phyloP scores from a whole-genome alignment of 805 yeast species.

The Kodamaea neixiangensis region DNA sequence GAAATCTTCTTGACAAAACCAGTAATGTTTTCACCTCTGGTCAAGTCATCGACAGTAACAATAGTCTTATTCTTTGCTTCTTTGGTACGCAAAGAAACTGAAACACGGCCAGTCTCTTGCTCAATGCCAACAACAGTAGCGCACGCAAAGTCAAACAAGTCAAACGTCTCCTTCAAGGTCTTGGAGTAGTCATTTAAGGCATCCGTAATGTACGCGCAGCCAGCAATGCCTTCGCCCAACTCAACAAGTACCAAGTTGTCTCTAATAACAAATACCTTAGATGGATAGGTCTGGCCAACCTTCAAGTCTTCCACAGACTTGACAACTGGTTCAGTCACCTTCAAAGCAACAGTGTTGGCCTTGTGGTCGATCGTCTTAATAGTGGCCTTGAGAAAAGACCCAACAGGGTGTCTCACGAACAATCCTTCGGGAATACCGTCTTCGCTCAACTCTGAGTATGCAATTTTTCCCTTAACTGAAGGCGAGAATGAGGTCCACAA shows the following conservation, averaged over 20 bases:
- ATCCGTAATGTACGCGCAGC: constrained; percentile 72
- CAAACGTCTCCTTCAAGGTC: constrained; percentile 50
- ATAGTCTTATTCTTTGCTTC: constrained; percentile 55
- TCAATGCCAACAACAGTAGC: constrained; percentile 58
- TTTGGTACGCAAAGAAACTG: constrained; percentile 62
- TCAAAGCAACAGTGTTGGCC: constrained; percentile 50
- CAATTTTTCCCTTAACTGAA: constrained; percentile 61
- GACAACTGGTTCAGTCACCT: constrained; percentile 43
- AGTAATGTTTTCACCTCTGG: constrained; percentile 69
- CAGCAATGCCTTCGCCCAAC: constrained; percentile 62
- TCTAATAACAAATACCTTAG: constrained; percentile 58
- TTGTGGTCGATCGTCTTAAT: constrained; percentile 57
- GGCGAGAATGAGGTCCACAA: constrained; percentile 75
- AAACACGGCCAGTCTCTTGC: constrained; percentile 50
- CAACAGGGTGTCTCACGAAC: constrained; percentile 65
- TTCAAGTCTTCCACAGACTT: constrained; percentile 49
- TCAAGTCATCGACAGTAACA: constrained; percentile 51
- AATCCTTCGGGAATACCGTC: constrained; percentile 50
- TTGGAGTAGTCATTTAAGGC: constrained; percentile 68
- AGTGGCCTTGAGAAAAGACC: constrained; percentile 62
- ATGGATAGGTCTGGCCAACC: constrained; percentile 60
- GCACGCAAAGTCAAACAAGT: constrained; percentile 53
- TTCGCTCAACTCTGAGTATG: constrained; percentile 62
- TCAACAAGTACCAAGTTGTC: constrained; percentile 67
- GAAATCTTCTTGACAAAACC: constrained; percentile 81